Evolutionary conservation across 2,329 filamentous ascomycete genomes (phyloP).

Genomic region (Torrubiella hemipterigena): DNA sequence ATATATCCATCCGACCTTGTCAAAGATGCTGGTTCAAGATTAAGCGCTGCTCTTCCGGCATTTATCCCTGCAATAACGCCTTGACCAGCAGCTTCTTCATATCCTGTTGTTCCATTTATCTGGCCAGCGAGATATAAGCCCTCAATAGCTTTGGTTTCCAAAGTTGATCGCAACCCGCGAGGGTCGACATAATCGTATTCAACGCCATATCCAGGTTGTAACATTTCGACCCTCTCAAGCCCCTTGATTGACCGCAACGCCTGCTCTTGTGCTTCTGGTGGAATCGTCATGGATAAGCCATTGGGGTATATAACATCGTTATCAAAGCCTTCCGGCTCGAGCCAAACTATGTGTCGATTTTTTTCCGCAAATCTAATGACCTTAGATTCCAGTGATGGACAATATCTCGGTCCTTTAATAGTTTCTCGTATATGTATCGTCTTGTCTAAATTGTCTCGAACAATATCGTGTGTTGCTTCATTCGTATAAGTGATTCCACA

Average conservation of each 20-base stretch:
- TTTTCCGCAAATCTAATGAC: conserved; percentile 79
- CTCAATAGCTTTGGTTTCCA: conserved; percentile 85
- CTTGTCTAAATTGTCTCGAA: conserved; percentile 84
- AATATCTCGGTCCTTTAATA: conserved; percentile 88
- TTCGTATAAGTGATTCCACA: conserved; percentile 88
- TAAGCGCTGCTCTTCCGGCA: conserved; percentile 67
- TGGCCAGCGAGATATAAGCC: conserved; percentile 90
- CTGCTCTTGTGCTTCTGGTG: conserved; percentile 71
- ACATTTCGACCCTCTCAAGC: conserved; percentile 79
- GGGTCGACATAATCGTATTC: conserved; percentile 99
- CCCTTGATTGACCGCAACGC: conserved; percentile 81
- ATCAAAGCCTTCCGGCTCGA: conserved; percentile 91
- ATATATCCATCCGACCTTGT: conserved; percentile 87
- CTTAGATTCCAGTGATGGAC: conserved; percentile 90
- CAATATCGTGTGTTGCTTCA: conserved; percentile 65
- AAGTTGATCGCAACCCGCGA: conserved; percentile 70
- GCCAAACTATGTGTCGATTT: conserved; percentile 79
- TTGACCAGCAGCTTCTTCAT: conserved; percentile 93
- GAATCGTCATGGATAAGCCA: conserved; percentile 93
- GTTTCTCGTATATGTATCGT: conserved; percentile 94
- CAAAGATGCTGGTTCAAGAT: conserved; percentile 53
- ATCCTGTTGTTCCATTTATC: conserved; percentile 96
- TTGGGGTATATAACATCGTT: conserved; percentile 91
- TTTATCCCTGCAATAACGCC: conserved; percentile 90
- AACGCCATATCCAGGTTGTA: conserved; percentile 91